phyloP scores from a whole-genome alignment of 2,329 filamentous ascomycete species.

The Diaporthe helianthi region DNA sequence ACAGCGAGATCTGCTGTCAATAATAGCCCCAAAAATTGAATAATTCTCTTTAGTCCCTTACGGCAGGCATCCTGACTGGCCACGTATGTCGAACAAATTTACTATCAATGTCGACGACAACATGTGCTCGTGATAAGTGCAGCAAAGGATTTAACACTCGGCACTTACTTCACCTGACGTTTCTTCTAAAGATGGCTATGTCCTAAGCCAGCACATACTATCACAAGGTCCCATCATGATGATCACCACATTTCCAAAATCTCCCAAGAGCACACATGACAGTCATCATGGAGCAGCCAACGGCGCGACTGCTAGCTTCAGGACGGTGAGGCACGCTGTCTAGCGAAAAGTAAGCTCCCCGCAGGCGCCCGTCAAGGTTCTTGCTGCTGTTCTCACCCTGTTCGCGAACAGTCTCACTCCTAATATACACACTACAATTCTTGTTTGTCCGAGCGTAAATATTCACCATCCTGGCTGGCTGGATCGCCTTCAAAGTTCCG shows the following conservation, averaged over 20 bases:
- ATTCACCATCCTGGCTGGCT: not conserved
- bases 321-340: not conserved
- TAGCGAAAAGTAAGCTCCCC: not conserved
- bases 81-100: not conserved
- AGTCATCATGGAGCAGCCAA: not conserved
- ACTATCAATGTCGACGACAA: not conserved
- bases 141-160: not conserved
- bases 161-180: too few species aligned
- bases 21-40: not conserved
- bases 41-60: not conserved
- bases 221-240: not conserved
- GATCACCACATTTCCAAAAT: not conserved
- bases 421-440: not conserved
- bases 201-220: not conserved
- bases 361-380: not conserved
- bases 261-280: not conserved
- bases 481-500: not conserved
- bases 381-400: not conserved
- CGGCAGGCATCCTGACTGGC: not conserved
- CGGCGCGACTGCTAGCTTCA: not conserved
- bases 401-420: slow-evolving; percentile 9
- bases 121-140: not conserved
- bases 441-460: not conserved
- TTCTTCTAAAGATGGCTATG: not conserved
- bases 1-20: not conserved